These are phyloP conservation scores for Sporothrix curviconia DNA, from an alignment of 2,329 filamentous ascomycete genomes.

Conservation along the genomic window DNA sequence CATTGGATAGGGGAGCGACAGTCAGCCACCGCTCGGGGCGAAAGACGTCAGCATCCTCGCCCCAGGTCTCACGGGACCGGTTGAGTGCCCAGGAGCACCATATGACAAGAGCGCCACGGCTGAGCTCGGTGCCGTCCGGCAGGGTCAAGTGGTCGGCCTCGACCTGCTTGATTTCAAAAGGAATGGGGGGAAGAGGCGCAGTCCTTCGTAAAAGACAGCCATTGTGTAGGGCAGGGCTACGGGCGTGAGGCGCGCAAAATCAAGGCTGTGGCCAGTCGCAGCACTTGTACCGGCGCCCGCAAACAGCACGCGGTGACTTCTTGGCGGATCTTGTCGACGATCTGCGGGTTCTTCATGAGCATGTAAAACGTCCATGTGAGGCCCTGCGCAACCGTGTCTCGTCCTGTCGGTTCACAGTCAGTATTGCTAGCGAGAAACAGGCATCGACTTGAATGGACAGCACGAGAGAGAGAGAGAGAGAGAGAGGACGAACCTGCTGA, in stretches of 20 bases:
- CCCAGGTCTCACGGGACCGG: constrained; percentile 50
- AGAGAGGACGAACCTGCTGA: constrained; percentile 41
- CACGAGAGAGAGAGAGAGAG: neutral
- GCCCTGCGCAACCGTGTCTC: constrained; percentile 59
- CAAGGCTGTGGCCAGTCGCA: constrained; percentile 15
- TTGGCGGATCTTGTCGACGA: constrained; percentile 34
- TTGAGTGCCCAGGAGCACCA: constrained; percentile 63
- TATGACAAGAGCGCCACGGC: constrained; percentile 46
- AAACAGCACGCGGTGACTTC: constrained; percentile 32
- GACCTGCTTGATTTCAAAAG: constrained; percentile 59
- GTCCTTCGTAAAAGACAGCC: constrained; percentile 55
- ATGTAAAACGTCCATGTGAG: constrained; percentile 59
- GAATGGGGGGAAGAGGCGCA: constrained; percentile 59
- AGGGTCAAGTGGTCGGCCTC: constrained; percentile 40
- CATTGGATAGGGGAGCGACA: neutral
- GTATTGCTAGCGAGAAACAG: too few species aligned
- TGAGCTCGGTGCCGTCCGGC: constrained; percentile 55
- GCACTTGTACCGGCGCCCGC: constrained; percentile 14
- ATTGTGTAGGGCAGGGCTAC: constrained; percentile 47
- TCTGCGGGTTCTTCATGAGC: constrained; percentile 45
- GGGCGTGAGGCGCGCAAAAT: constrained; percentile 35
- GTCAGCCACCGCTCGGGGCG: constrained; percentile 51
- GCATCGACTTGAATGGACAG: too few species aligned
- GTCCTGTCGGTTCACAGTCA: constrained; percentile 32
- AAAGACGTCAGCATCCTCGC: constrained; percentile 48